These are phyloP conservation scores for Paecilomyces dactylethromorphus DNA, from an alignment of 2,329 filamentous ascomycete species.

Conservation along the genomic window DNA sequence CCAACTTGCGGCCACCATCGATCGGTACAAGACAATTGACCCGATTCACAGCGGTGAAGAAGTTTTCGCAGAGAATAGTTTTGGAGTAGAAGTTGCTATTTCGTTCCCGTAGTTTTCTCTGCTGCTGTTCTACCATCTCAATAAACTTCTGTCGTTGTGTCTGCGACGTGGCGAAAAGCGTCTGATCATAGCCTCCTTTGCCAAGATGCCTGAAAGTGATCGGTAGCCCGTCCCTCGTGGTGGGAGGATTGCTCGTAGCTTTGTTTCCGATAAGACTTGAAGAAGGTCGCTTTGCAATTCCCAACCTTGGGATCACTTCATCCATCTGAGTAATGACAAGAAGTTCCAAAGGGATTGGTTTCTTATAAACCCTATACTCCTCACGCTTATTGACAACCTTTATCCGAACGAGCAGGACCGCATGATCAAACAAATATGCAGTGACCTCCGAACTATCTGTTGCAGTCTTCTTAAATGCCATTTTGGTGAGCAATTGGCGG, in stretches of 20 bases:
- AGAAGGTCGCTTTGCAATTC: constrained; percentile 77
- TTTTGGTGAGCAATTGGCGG: constrained; percentile 90
- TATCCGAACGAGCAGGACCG: constrained; percentile 80
- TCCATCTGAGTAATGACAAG: constrained; percentile 96
- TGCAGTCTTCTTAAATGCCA: constrained; percentile 83
- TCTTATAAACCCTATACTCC: constrained; percentile 89
- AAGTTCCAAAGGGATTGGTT: constrained; percentile 89
- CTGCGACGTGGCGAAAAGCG: constrained; percentile 78
- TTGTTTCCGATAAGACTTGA: constrained; percentile 70
- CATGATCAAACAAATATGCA: constrained; percentile 93
- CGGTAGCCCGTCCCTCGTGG: constrained; percentile 71
- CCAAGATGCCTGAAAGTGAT: constrained; percentile 96
- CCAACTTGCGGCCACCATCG: constrained; percentile 87
- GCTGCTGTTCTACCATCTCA: constrained; percentile 86
- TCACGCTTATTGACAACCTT: constrained; percentile 91
- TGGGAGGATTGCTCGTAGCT: constrained; percentile 40
- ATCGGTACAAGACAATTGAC: constrained; percentile 94
- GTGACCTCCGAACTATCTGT: constrained; percentile 86
- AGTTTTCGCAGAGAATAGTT: constrained; percentile 69
- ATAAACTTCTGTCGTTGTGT: constrained; percentile 93
- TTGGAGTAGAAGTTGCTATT: constrained; percentile 64
- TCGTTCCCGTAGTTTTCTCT: constrained; percentile 72
- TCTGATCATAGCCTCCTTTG: constrained; percentile 89
- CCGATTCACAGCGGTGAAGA: constrained; percentile 81
- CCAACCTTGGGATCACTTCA: constrained; percentile 76